Evolutionary conservation across 2,329 filamentous ascomycete genomes (phyloP), one percentile per base, ranked within the genome.

Genomic region (Dothistroma septosporum): DNA sequence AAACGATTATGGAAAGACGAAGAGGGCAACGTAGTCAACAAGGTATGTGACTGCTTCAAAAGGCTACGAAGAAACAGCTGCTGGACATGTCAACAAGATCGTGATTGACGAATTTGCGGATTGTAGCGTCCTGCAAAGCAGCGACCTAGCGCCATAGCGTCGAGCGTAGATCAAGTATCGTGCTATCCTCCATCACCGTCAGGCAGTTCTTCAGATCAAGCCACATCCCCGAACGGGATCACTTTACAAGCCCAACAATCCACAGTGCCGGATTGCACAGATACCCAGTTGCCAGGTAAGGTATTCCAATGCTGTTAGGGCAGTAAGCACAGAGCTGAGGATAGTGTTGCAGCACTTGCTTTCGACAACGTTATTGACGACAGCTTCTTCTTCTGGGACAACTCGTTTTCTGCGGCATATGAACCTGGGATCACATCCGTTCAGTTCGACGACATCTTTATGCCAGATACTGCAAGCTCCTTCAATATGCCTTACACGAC

Each of bases 401-500:
- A 35, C 31, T 53, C 58, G 14, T 24, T 58, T 7, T 46, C 55
- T 3, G 8, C 53, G 9, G n/a, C 53, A 5, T 47, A 59, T 24
- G 53, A 59, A 14, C 19, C 24, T 5, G 24, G 11, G 16, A 11
- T 50, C 19, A 24, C 32, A 4, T 22, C 48, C 35, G 57, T 50
- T 14, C 60, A 74, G 16, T 82, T 81, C 65, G 81, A 83, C 55
- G 81, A 85, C 55, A 78, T 82, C 35, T 85, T 86, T 66, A 81
- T 82, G 59, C 79, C 84, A 49, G 84, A 87, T 67, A 87, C 84
- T 69, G 84, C 84, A 32, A 85, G 80, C 67, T 85, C 84, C 0
- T 87, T 87, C 69, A 87, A 87, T 58, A 85, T 85, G 74, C 85
- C 85, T 5, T 87, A 85, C 70, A 86, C 85, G 2, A 86, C 85